Evolutionary conservation across 2,329 filamentous ascomycete species (phyloP).

Genomic region (Monosporascus sp.): DNA sequence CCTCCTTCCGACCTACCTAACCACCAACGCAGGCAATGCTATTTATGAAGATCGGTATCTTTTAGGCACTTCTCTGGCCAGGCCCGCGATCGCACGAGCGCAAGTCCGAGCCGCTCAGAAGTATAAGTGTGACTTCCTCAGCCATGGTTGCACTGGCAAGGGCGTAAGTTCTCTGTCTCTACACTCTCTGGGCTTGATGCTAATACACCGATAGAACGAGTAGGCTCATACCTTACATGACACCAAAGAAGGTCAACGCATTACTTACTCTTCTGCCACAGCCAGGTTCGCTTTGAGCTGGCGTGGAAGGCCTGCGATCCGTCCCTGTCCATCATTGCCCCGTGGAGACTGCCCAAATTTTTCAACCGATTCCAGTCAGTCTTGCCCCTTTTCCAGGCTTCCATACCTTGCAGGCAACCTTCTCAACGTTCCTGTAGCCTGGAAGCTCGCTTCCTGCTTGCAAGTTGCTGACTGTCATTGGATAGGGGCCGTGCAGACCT

Average conservation of each 20-base stretch:
- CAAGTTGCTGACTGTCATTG: too few relatives aligned
- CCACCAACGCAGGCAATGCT: constrained; percentile 1
- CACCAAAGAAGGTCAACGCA: too few relatives aligned
- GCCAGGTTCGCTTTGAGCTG: constrained; percentile 36
- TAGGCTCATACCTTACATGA: too few relatives aligned
- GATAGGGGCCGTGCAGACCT: constrained; percentile 64
- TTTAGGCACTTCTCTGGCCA: constrained; percentile 57
- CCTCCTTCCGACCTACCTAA: constrained; percentile 16
- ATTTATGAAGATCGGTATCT: constrained; percentile 24
- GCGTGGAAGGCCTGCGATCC: constrained; percentile 23
- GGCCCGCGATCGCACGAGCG: constrained; percentile 58
- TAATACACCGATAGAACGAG: too few relatives aligned
- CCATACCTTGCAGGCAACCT: too few relatives aligned
- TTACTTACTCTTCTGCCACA: too few relatives aligned
- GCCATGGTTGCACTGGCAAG: constrained; percentile 15
- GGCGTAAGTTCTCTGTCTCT: too few relatives aligned
- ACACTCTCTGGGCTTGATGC: too few relatives aligned
- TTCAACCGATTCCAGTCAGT: constrained; percentile 59
- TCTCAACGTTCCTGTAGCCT: too few relatives aligned
- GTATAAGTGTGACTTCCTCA: constrained; percentile 35
- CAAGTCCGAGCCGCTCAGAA: constrained; percentile 29
- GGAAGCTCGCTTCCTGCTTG: too few relatives aligned
- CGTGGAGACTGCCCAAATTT: constrained; percentile 67
- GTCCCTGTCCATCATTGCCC: constrained; percentile 56
- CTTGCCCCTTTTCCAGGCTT: too few relatives aligned